These are phyloP conservation scores for Termitomyces sp. DNA, from an alignment of 768 basidiomycete species.

Conservation along the genomic window DNA sequence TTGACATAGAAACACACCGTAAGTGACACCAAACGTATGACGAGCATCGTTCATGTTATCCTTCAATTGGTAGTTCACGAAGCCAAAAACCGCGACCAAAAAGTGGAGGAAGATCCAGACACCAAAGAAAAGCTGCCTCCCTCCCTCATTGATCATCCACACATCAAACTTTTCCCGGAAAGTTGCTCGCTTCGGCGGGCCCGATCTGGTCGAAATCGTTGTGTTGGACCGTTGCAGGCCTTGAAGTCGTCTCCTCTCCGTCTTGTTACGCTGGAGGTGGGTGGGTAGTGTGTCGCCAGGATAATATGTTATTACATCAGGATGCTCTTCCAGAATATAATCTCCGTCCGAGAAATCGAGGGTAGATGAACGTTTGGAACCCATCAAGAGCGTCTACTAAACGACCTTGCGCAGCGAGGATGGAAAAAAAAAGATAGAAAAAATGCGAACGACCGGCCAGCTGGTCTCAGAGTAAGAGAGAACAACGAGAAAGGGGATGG, in stretches of 20 bases:
- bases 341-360: slow-evolving; percentile 64
- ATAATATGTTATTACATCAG: slow-evolving; percentile 31
- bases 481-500: slow-evolving; percentile 6
- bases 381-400: slow-evolving; percentile 21
- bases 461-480: slow-evolving; percentile 27
- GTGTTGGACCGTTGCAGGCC: slow-evolving; percentile 69
- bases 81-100: slow-evolving; percentile 72
- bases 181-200: slow-evolving; percentile 31
- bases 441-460: slow-evolving; percentile 41
- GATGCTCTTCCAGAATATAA: slow-evolving; percentile 47
- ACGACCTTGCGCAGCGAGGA: slow-evolving; percentile 35
- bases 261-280: slow-evolving; percentile 79
- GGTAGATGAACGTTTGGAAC: slow-evolving; percentile 47
- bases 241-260: slow-evolving; percentile 79
- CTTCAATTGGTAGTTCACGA: slow-evolving; percentile 72
- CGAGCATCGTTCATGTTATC: slow-evolving; percentile 73
- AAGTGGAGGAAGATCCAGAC: slow-evolving; percentile 79
- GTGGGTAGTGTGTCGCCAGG: slow-evolving; percentile 28
- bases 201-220: slow-evolving; percentile 20
- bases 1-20: slow-evolving; percentile 41
- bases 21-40: slow-evolving; percentile 68
- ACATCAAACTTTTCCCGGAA: slow-evolving; percentile 45
- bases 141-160: slow-evolving; percentile 97
- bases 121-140: slow-evolving; percentile 70
- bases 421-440: slow-evolving; percentile 24